phyloP scores from a whole-genome alignment of 495 filamentous ascomycete species.

The Lasiosphaeris hirsuta region DNA sequence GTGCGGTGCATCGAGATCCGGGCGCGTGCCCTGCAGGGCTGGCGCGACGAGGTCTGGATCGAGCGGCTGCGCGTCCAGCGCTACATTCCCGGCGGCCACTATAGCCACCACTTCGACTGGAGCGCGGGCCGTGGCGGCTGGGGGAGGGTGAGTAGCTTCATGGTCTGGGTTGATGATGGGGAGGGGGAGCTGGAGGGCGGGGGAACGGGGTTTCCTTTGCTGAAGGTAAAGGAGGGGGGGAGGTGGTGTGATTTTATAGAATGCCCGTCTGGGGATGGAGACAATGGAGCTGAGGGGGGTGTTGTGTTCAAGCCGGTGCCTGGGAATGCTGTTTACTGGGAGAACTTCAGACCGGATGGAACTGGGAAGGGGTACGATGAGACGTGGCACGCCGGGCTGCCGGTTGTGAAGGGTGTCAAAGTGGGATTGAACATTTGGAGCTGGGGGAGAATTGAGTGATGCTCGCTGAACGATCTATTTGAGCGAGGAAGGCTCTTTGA shows the following conservation, averaged over 20 bases:
- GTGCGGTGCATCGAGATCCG: conserved; percentile 46
- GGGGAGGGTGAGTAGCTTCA: conserved; percentile 47
- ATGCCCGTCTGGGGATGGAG: conserved; percentile 21
- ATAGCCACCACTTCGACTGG: conserved; percentile 48
- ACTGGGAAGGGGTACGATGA: conserved; percentile 43
- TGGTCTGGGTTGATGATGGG: conserved; percentile 41
- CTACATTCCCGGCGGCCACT: conserved; percentile 39
- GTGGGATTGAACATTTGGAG: conserved; percentile 50
- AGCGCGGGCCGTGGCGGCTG: conserved; percentile 38
- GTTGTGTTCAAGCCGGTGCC: conserved; percentile 40
- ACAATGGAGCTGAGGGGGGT: conserved; percentile 19
- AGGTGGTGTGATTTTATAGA: conserved; percentile 47
- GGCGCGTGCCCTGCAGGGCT: conserved; percentile 42
- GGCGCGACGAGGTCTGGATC: conserved; percentile 43
- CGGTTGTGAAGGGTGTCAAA: conserved; percentile 41
- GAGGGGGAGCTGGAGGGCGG: conserved; percentile 35
- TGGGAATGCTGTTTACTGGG: conserved; percentile 50
- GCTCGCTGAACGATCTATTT: background rate
- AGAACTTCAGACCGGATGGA: conserved; percentile 46
- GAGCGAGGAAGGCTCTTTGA: too few relatives aligned
- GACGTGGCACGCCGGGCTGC: conserved; percentile 48
- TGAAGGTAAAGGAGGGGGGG: conserved; percentile 25
- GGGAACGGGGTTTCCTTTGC: conserved; percentile 43
- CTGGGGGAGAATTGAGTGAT: conserved; percentile 33
- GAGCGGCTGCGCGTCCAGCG: conserved; percentile 44